A percentile compares a stretch with the other conserved stretches of the same genome.
Conservation (phyloP, 768 basidiomycete species). For the Mycena capillaripes region DNA sequence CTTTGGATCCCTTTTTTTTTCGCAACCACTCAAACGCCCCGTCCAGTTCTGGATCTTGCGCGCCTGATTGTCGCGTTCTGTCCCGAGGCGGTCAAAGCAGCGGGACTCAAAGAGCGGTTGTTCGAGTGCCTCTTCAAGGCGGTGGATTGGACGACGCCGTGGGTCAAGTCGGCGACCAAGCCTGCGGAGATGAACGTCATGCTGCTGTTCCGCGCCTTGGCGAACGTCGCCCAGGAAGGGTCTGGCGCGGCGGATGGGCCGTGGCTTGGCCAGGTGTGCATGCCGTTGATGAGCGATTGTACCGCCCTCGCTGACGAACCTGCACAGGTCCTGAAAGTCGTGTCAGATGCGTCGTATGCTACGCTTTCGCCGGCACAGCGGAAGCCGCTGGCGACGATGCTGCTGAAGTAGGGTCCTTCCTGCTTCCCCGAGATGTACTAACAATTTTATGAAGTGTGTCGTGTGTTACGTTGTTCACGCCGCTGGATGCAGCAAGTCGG, state of each 20-base stretch:
- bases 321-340: constrained; percentile 76
- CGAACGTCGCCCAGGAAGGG: constrained; percentile 82
- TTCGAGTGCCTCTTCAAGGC: constrained; percentile 75
- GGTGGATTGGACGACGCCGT: constrained; percentile 73
- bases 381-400: constrained; percentile 76
- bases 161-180: constrained; percentile 73
- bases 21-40: constrained; percentile 5
- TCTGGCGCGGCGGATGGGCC: constrained; percentile 54
- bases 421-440: background rate
- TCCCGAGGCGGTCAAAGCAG: constrained; percentile 62
- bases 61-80: constrained; percentile 81
- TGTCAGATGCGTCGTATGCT: constrained; percentile 67
- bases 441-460: constrained; percentile 67
- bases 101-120: constrained; percentile 63
- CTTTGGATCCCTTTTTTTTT: constrained; percentile 24
- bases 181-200: constrained; percentile 88
- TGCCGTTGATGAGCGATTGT: background rate
- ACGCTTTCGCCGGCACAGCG: constrained; percentile 63
- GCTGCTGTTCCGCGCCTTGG: constrained; percentile 81
- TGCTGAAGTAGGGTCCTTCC: constrained; percentile 84
- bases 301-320: background rate
- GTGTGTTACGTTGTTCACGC: constrained; percentile 63
- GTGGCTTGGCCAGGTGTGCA: constrained; percentile 69
- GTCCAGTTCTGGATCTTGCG: constrained; percentile 85
- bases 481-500: constrained; percentile 55